Conservation (phyloP, 768 basidiomycete species). For the Panus rudis region DNA sequence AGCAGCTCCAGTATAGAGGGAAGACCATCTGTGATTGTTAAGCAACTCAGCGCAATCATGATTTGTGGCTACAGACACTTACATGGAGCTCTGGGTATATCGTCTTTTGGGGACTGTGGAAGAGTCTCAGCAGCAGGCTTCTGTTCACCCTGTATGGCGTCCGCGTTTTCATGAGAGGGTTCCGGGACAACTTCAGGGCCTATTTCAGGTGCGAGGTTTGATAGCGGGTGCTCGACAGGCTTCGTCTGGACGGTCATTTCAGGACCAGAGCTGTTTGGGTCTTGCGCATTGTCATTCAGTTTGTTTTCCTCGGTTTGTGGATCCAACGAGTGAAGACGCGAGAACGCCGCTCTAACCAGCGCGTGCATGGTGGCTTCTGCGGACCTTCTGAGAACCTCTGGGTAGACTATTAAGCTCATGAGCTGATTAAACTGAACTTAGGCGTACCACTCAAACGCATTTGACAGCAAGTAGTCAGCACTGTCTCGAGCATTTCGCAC, state of each 20-base stretch:
- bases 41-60: not conserved
- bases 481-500: slow-evolving; percentile 98
- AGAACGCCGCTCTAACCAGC: slow-evolving; percentile 78
- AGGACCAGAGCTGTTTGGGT: slow-evolving; percentile 47
- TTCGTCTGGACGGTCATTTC: slow-evolving; percentile 51
- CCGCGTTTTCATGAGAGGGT: too few species aligned
- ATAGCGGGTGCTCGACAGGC: slow-evolving; percentile 2
- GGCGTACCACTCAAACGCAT: slow-evolving; percentile 89
- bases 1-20: slow-evolving; percentile 90
- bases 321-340: slow-evolving; percentile 60
- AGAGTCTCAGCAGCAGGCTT: not conserved
- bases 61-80: too few species aligned
- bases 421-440: slow-evolving; percentile 1
- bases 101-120: slow-evolving; percentile 19
- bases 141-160: too few species aligned
- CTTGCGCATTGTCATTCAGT: slow-evolving; percentile 42
- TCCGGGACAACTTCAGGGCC: too few species aligned
- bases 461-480: slow-evolving; percentile 93
- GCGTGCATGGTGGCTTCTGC: slow-evolving; percentile 88
- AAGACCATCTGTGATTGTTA: slow-evolving; percentile 59
- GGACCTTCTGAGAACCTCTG: slow-evolving; percentile 81
- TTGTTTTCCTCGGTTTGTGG: slow-evolving; percentile 64
- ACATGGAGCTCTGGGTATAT: slow-evolving; percentile 6
- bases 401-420: slow-evolving; percentile 6
- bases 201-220: too few species aligned